Evolutionary conservation across 106 monocot genomes (phyloP).

Genomic region (Dendrobium catenatum): DNA sequence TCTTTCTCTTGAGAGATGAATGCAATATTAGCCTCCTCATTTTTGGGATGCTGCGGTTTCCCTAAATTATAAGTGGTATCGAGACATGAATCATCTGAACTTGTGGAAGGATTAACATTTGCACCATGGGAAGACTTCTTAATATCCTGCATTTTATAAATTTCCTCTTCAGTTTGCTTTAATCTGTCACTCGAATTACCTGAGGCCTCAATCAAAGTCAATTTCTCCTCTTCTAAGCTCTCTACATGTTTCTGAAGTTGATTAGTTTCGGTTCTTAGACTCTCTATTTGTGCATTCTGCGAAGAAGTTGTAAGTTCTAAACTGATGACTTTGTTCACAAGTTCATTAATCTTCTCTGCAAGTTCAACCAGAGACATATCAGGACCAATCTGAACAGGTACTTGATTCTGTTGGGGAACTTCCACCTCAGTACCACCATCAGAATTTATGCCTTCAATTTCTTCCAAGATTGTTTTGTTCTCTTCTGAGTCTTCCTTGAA

Average conservation of each 20-base stretch:
- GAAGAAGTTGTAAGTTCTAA: conserved; percentile 50
- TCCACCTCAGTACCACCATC: not conserved
- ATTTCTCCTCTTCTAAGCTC: conserved; percentile 37
- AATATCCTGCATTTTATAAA: conserved; percentile 25
- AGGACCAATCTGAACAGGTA: conserved; percentile 31
- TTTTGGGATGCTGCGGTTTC: conserved; percentile 8
- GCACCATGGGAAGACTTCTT: conserved; percentile 19
- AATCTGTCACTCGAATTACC: conserved; percentile 24
- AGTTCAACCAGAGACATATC: conserved; percentile 40
- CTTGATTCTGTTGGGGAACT: conserved; percentile 7
- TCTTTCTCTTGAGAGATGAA: conserved; percentile 1
- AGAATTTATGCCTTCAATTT: not conserved
- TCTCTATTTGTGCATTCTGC: conserved; percentile 42
- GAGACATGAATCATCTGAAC: conserved; percentile 23
- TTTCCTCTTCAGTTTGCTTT: conserved; percentile 32
- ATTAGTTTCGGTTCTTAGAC: conserved; percentile 27
- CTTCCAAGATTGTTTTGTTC: conserved; percentile 5
- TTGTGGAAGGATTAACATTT: conserved; percentile 9
- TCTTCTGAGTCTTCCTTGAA: conserved; percentile 8
- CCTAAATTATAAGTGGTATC: conserved; percentile 16
- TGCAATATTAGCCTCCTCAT: not conserved
- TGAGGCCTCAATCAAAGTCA: conserved; percentile 2
- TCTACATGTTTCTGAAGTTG: conserved; percentile 25
- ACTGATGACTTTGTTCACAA: conserved; percentile 44
- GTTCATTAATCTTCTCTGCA: conserved; percentile 58